Base-by-base conservation (phyloP, 495 filamentous ascomycete genomes). In the Hyphodiscus hymeniophilus region DNA sequence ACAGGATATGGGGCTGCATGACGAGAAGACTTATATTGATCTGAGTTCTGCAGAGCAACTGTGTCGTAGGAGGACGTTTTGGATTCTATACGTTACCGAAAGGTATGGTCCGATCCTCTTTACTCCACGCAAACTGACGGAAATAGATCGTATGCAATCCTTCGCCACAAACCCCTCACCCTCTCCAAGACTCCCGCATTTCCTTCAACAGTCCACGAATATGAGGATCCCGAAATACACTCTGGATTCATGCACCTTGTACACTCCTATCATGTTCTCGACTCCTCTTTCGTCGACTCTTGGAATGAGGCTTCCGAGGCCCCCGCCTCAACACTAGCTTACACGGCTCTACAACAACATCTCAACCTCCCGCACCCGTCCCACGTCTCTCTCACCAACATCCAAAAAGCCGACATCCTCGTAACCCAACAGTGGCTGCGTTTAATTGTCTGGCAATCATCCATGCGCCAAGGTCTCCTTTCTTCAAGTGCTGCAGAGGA, bases 341-440 rank as follows among this genome's bases (percentile, higher is more conserved):
- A 54, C 18, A 58, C 51, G 5, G 44, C 51, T 7, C 33, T 56
- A 3, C 56, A 59, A 34, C 48, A 32, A 35, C 53, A 52, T 50
- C 52, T 74, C 36, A 67, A 73, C 33, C 68, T 66, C 20, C 63
- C 73, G 16, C 44, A 58, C 13, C 60, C 56, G 2, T 45, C 46
- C 10, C 47, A 62, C 38, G 11, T 59, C 1, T 68, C 72, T 3
- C 65, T 80, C 4, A 69, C 68, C 2, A 71, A 72, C 38, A 77
- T 72, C 39, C 78, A 81, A 51, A 74, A 73, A 43, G 75, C 77
- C n/a, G 77, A 82, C 52, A 72, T 81, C 18, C 64, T 75, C 43
- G 70, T 80, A 45, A 81, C 76, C 0, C 74, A 77, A 51, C 77
- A 82, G 53, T 82, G 79, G 79, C 68, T 82, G 0, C 70, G 75